Evolutionary conservation across 176 grass and related monocot species (phyloP).

Genomic region (Zoysia japonica): DNA sequence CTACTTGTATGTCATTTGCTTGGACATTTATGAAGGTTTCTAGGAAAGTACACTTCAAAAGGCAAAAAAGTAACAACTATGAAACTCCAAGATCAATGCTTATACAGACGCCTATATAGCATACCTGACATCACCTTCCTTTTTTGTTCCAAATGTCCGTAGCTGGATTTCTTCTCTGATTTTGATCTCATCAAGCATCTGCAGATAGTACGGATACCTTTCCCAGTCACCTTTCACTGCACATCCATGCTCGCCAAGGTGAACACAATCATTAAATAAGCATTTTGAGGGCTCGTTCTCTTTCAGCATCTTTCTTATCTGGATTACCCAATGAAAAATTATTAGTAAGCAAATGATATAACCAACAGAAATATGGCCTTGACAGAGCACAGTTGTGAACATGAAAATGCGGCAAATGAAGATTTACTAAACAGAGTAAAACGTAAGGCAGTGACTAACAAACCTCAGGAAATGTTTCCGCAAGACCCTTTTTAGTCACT

Average conservation of each 20-base stretch:
- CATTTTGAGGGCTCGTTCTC: conserved; percentile 69
- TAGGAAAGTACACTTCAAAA: conserved; percentile 1
- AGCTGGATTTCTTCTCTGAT: conserved; percentile 90
- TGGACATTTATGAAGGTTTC: conserved; percentile 7
- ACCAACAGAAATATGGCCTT: neutral
- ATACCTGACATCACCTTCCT: conserved; percentile 89
- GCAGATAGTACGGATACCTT: conserved; percentile 93
- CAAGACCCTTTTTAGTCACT: conserved; percentile 81
- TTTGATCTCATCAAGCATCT: conserved; percentile 98
- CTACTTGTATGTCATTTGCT: neutral
- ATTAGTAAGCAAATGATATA: conserved; percentile 20
- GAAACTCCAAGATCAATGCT: neutral
- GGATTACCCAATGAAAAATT: conserved; percentile 36
- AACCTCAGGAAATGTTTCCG: conserved; percentile 86
- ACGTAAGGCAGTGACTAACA: conserved; percentile 10
- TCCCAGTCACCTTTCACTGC: conserved; percentile 88
- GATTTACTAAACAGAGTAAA: neutral
- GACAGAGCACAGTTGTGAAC: neutral
- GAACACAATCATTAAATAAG: conserved; percentile 85
- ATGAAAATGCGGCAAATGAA: conserved; percentile 12
- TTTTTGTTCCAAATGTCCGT: conserved; percentile 91
- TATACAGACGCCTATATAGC: neutral
- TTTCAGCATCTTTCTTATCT: conserved; percentile 74
- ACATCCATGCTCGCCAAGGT: conserved; percentile 89
- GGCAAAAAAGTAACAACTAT: neutral